Base-by-base conservation (phyloP, 768 basidiomycete species). In the Naematelia aurantialba region DNA sequence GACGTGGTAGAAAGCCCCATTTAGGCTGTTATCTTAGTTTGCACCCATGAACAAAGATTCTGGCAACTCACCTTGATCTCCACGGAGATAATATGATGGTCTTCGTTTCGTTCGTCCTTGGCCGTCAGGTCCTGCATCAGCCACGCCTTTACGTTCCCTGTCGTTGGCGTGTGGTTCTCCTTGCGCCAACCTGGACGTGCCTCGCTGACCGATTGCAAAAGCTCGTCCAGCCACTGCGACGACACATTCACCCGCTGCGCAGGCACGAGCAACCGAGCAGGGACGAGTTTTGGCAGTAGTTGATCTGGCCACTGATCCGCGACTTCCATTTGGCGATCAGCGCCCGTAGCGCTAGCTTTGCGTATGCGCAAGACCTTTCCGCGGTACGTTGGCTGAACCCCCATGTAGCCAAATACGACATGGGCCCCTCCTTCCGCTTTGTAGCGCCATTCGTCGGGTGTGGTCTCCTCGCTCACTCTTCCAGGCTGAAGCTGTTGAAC, bases 351-450 rank as follows among this genome's bases (percentile, higher is more conserved):
- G 25, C 68, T 52, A 14, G 75, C 64, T 75, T 98, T 97, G 56
- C 87, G 83, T 55, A 97, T 79, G 10, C 93, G 84, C 24, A 98
- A 80, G 0, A 89, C 87, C 42, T 79, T 89, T 10, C 84, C 84
- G 52, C 81, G 76, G 72, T 87, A 87, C 5, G 74, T 58, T 1
- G 82, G 74, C 62, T 83, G 75, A 71, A 50, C 19, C 0, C 91
- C 89, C 10, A 69, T 65, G 71, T 93, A 94, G 5, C 88, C 85
- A 76, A 92, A 89, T 14, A 97, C 90, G 65, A 91, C 84, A 4
- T 89, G 88, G 19, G 90, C 88, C 19, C 89, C 90, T n/a, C 94
- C 94, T 79, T 97, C 94, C 0, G 90, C 86, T 21, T 91, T 79
- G 72, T 97, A 98, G 62, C 73, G 78, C 92, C 93, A 98, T 12